phyloP scores from a whole-genome alignment of 768 basidiomycete species.

The Mycena filopes region DNA sequence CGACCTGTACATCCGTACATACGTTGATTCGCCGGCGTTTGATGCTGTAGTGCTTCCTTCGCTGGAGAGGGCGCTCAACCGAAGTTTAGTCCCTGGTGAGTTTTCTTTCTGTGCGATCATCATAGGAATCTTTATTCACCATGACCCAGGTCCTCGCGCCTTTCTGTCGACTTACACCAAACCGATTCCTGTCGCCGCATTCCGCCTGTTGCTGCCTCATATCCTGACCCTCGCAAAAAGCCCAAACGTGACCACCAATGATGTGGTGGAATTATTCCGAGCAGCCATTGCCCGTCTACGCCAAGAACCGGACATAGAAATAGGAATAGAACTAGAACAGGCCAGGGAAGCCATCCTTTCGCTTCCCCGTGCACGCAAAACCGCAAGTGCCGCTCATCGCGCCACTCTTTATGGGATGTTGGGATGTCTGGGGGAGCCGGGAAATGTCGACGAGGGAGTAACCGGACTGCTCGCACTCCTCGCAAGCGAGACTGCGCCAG shows the following conservation, averaged over 20 bases:
- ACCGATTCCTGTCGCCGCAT: slow-evolving; percentile 21
- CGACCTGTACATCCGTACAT: slow-evolving; percentile 53
- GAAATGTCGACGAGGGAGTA: slow-evolving; percentile 57
- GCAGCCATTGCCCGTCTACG: slow-evolving; percentile 20
- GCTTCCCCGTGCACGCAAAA: slow-evolving; percentile 87
- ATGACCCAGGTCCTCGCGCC: slow-evolving; percentile 30
- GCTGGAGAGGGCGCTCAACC: slow-evolving; percentile 26
- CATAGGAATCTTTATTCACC: not conserved
- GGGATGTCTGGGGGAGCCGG: slow-evolving; percentile 53
- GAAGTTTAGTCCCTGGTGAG: slow-evolving; percentile 20
- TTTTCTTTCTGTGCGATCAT: not conserved
- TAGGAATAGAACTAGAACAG: slow-evolving; percentile 55
- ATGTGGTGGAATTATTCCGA: slow-evolving; percentile 30
- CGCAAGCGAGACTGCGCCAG: slow-evolving; percentile 23
- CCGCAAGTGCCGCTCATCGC: slow-evolving; percentile 88
- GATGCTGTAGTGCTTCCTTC: slow-evolving; percentile 26
- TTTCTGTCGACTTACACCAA: slow-evolving; percentile 27
- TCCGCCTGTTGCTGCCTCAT: slow-evolving; percentile 24
- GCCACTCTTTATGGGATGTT: slow-evolving; percentile 85
- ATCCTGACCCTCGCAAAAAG: slow-evolving; percentile 34
- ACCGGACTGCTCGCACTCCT: slow-evolving; percentile 49
- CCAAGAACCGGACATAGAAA: slow-evolving; percentile 44
- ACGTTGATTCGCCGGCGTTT: slow-evolving; percentile 26
- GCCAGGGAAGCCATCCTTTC: slow-evolving; percentile 66
- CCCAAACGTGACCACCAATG: not conserved